Percentiles rank a stretch among this genome's conserved stretches.
Conservation (phyloP, 768 basidiomycete species). For the Suillus lakei region DNA sequence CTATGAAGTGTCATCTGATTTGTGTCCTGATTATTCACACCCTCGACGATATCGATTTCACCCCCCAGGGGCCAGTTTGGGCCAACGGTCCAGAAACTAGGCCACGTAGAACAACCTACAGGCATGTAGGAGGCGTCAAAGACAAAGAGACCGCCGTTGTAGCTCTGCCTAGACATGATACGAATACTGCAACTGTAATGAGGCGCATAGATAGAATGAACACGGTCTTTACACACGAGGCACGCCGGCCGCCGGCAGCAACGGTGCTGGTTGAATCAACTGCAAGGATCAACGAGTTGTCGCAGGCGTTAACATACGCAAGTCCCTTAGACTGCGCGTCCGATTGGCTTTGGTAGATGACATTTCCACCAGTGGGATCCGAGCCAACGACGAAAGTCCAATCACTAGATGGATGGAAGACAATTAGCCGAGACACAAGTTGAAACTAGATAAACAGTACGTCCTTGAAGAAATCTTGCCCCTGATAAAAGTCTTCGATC, state of each 20-base stretch:
- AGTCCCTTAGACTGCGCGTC: constrained; percentile 55
- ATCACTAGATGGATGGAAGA: constrained; percentile 41
- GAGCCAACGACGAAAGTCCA: constrained; percentile 67
- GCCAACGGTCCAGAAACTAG: constrained; percentile 61
- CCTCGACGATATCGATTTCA: constrained; percentile 79
- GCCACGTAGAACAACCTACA: constrained; percentile 66
- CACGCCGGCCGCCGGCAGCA: constrained; percentile 55
- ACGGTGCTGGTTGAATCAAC: constrained; percentile 62
- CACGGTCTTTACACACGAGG: constrained; percentile 41
- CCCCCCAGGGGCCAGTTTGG: constrained; percentile 56
- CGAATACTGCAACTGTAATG: constrained; percentile 54
- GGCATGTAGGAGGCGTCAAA: constrained; percentile 75
- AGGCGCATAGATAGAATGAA: constrained; percentile 1
- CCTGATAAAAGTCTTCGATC: constrained; percentile 47
- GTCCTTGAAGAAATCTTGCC: constrained; percentile 65
- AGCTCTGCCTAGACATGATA: constrained; percentile 65
- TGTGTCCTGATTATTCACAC: constrained; percentile 58
- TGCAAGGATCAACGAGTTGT: constrained; percentile 60
- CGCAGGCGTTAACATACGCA: constrained; percentile 59
- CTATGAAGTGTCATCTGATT: constrained; percentile 76
- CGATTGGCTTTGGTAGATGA: constrained; percentile 69
- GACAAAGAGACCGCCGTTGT: constrained; percentile 70
- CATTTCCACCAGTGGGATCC: constrained; percentile 78
- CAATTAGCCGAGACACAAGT: constrained; percentile 1
- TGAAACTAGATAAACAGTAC: constrained; percentile 18